Conservation (phyloP, 768 basidiomycete species). For the Panellus pusillus region DNA sequence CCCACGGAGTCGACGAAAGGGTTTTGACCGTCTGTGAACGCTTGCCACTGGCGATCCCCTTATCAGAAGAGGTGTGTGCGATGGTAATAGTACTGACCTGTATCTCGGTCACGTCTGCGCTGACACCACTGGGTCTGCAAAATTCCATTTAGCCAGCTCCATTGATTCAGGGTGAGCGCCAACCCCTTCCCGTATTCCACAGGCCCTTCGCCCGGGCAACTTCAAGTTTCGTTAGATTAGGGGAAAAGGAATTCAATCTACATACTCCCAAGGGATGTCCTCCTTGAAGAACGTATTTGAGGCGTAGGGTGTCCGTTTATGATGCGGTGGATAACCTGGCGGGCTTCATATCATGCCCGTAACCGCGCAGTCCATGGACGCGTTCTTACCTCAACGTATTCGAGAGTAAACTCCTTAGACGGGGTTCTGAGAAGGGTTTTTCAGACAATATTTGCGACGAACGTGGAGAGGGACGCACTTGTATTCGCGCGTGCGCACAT, state of each 20-base stretch:
- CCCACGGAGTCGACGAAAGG: slow-evolving; percentile 44
- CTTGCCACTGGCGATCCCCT: slow-evolving; percentile 39
- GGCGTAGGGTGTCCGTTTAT: slow-evolving; percentile 52
- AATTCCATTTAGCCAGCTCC: slow-evolving; percentile 30
- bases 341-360: background rate
- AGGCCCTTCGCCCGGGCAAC: slow-evolving; percentile 42
- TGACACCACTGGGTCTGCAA: slow-evolving; percentile 27
- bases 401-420: slow-evolving; percentile 34
- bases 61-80: background rate
- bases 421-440: slow-evolving; percentile 31
- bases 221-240: background rate
- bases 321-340: slow-evolving; percentile 46
- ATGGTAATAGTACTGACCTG: slow-evolving; percentile 28
- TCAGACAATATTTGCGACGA: background rate
- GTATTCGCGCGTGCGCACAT: slow-evolving; percentile 45
- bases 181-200: slow-evolving; percentile 27
- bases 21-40: slow-evolving; percentile 36
- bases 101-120: slow-evolving; percentile 31
- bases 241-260: too few species aligned
- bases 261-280: slow-evolving; percentile 38
- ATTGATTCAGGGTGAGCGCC: background rate
- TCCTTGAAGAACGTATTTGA: slow-evolving; percentile 54
- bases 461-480: slow-evolving; percentile 32
- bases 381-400: slow-evolving; percentile 41
- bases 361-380: background rate